Percentiles rank a stretch among this genome's conserved stretches.
phyloP scores from a whole-genome alignment of 192 early-diverging fungal genomes.

The Linderina pennispora region DNA sequence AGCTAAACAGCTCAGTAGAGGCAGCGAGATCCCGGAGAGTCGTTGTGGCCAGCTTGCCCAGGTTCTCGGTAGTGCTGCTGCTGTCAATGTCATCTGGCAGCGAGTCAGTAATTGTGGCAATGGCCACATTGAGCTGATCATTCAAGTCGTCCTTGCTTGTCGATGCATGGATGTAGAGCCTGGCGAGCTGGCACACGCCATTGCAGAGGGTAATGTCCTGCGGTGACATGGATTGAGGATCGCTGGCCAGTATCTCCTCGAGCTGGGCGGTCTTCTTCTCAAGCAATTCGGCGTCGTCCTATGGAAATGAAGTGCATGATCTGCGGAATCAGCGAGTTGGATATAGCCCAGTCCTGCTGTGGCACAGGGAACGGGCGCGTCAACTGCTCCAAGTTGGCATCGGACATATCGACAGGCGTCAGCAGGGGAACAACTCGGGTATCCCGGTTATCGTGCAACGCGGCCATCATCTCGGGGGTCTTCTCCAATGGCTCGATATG shows the following conservation, averaged over 20 bases:
- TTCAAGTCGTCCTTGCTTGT: slow-evolving; percentile 9
- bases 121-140: slow-evolving; percentile 8
- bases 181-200: slow-evolving; percentile 14
- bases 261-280: slow-evolving; percentile 12
- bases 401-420: slow-evolving; percentile 12
- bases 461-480: slow-evolving; percentile 42
- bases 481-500: slow-evolving; percentile 51
- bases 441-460: slow-evolving; percentile 66
- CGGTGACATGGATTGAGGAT: slow-evolving; percentile 5
- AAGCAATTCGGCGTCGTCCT: slow-evolving; percentile 10
- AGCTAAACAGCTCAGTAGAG: slow-evolving; percentile 32
- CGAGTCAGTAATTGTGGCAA: slow-evolving; percentile 6
- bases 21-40: slow-evolving; percentile 10
- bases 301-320: slow-evolving; percentile 31
- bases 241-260: neutral
- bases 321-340: slow-evolving; percentile 33
- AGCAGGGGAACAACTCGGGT: slow-evolving; percentile 51
- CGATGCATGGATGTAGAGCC: slow-evolving; percentile 10
- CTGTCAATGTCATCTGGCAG: slow-evolving; percentile 5
- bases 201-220: slow-evolving; percentile 17
- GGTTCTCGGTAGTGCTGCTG: neutral
- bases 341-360: slow-evolving; percentile 11
- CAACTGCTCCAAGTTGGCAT: slow-evolving; percentile 32
- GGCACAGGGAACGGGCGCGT: slow-evolving; percentile 35
- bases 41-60: slow-evolving; percentile 3